These are phyloP conservation scores for Penicillium sp. DNA, from an alignment of 2,329 filamentous ascomycete genomes.

Conservation along the genomic window DNA sequence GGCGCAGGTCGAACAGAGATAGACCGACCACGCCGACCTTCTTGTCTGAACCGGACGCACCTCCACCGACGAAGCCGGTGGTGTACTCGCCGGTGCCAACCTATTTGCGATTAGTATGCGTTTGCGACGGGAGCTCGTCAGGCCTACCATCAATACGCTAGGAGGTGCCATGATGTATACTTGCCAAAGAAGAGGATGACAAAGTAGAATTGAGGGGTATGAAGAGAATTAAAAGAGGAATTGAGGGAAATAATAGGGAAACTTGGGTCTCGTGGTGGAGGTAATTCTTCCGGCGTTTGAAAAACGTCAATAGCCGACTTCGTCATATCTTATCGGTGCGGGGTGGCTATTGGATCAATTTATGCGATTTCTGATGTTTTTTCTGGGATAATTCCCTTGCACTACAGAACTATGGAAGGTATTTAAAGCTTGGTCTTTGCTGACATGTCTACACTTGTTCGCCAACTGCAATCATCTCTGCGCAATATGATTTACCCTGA, in stretches of 20 bases:
- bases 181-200: neutral
- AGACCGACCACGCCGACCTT: constrained; percentile 92
- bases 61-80: constrained; percentile 84
- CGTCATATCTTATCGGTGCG: constrained; percentile 18
- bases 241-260: constrained; percentile 5
- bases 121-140: constrained; percentile 1
- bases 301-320: constrained; percentile 31
- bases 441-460: neutral
- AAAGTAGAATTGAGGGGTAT: neutral
- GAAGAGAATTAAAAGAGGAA: constrained; percentile 4
- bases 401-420: neutral
- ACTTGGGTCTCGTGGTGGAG: constrained; percentile 10
- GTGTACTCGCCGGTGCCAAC: constrained; percentile 96
- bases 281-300: constrained; percentile 29
- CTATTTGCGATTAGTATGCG: constrained; percentile 39
- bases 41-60: constrained; percentile 85
- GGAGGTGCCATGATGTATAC: constrained; percentile 54
- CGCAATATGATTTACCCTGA: neutral
- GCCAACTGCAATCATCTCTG: neutral
- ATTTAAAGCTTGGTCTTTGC: neutral
- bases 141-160: constrained; percentile 65
- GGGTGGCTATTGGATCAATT: neutral
- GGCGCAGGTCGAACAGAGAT: constrained; percentile 82
- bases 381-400: neutral
- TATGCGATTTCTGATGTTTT: neutral